Conservation (phyloP, 2,329 filamentous ascomycete genomes). For the Diaporthe sp. region DNA sequence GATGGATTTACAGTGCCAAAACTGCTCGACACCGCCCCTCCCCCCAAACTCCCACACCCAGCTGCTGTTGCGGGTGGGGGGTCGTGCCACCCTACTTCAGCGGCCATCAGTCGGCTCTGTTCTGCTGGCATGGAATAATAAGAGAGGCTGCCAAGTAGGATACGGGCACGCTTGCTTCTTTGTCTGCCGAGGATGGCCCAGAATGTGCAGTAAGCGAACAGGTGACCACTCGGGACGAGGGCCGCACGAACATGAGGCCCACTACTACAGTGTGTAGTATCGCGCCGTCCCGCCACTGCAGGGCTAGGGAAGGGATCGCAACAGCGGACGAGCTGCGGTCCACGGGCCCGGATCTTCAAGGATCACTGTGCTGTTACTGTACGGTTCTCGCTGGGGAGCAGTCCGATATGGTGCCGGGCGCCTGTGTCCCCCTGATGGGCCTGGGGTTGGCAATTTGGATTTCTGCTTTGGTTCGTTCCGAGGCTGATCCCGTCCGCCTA, state of each 20-base stretch:
- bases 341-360: conserved; percentile 17
- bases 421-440: conserved; percentile 5
- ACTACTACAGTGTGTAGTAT: conserved; percentile 30
- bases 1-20: conserved; percentile 5
- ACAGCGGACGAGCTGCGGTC: conserved; percentile 2
- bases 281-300: conserved; percentile 31
- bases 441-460: conserved; percentile 4
- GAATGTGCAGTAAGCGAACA: conserved; percentile 10
- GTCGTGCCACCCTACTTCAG: not conserved
- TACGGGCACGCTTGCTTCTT: conserved; percentile 6
- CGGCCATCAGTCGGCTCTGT: conserved; percentile 12
- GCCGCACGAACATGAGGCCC: conserved; percentile 27
- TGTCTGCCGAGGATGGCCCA: conserved; percentile 12
- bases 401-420: not conserved
- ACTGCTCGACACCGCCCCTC: not conserved
- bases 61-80: not conserved
- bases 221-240: conserved; percentile 25
- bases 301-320: conserved; percentile 31
- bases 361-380: conserved; percentile 21
- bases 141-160: not conserved
- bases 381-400: conserved; percentile 1
- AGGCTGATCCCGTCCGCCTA: conserved; percentile 18
- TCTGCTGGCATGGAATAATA: not conserved
- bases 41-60: not conserved
- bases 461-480: conserved; percentile 17